Conservation (phyloP, 768 basidiomycete genomes). For the Suillus subaureus region DNA sequence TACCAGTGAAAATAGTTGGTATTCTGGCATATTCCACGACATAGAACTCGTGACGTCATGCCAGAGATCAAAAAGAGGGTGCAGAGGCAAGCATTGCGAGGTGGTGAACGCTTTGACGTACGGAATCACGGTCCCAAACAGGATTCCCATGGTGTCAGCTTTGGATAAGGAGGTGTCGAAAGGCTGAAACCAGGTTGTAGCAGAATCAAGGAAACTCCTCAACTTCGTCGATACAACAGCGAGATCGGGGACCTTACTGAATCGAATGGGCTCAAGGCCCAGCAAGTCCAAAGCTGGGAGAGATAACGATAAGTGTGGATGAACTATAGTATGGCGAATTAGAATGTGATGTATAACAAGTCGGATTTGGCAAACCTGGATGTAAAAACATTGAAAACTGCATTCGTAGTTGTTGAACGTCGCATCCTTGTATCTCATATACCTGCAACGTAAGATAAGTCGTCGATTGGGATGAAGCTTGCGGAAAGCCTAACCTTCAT, state of each 20-base stretch:
- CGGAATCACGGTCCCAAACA: constrained; percentile 54
- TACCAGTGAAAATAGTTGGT: constrained; percentile 74
- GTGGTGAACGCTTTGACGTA: constrained; percentile 62
- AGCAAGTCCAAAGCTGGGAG: constrained; percentile 63
- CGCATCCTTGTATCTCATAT: constrained; percentile 70
- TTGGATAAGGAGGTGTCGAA: constrained; percentile 15
- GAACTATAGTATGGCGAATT: constrained; percentile 48
- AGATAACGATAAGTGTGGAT: constrained; percentile 65
- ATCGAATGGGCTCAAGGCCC: constrained; percentile 75
- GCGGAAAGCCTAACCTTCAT: constrained; percentile 50
- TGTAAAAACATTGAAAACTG: constrained; percentile 76
- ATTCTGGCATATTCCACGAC: constrained; percentile 45
- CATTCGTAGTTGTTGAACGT: constrained; percentile 65
- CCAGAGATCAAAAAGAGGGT: constrained; percentile 49
- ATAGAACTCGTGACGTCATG: constrained; percentile 48
- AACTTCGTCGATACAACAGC: constrained; percentile 67
- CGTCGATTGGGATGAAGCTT: neutral
- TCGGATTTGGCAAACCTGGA: constrained; percentile 78
- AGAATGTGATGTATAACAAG: constrained; percentile 27
- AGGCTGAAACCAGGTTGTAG: constrained; percentile 37
- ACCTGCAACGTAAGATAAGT: constrained; percentile 41
- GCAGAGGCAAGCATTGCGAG: constrained; percentile 21
- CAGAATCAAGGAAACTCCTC: constrained; percentile 56
- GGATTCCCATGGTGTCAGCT: constrained; percentile 46
- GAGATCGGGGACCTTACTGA: constrained; percentile 67